Conservation (phyloP, 202 grass and related monocot species). For the Sporobolus alterniflorus region DNA sequence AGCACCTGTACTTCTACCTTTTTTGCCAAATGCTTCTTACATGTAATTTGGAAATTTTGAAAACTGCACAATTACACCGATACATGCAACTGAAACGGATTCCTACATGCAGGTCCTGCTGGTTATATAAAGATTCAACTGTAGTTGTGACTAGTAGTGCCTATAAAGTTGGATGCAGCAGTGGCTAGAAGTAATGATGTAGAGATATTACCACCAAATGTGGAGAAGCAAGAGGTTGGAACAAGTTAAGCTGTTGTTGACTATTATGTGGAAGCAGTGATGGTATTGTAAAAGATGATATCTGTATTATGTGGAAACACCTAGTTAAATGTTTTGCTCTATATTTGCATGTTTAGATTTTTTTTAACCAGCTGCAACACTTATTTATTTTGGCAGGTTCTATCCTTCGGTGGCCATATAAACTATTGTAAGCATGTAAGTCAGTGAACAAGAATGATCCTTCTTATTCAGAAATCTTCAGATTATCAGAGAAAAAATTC, state of each 20-base stretch:
- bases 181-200: slow-evolving; percentile 62
- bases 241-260: slow-evolving; percentile 30
- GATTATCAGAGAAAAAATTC: slow-evolving; percentile 79
- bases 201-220: slow-evolving; percentile 52
- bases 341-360: too few species aligned
- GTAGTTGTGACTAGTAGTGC: background rate
- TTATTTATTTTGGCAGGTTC: slow-evolving; percentile 52
- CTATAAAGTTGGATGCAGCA: slow-evolving; percentile 49
- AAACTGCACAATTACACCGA: background rate
- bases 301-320: too few species aligned
- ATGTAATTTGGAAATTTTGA: background rate
- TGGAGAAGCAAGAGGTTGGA: slow-evolving; percentile 36
- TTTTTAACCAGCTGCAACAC: background rate
- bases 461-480: slow-evolving; percentile 86
- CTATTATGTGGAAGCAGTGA: too few species aligned
- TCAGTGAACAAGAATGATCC: slow-evolving; percentile 87
- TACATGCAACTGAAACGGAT: background rate
- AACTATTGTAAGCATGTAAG: slow-evolving; percentile 97
- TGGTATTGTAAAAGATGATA: too few species aligned
- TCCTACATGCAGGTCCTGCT: slow-evolving; percentile 23
- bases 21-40: background rate
- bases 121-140: slow-evolving; percentile 2
- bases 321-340: too few species aligned
- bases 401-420: slow-evolving; percentile 85
- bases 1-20: too few species aligned